phyloP scores from a whole-genome alignment of 192 early-diverging fungal species.

The Mortierella antarctica region DNA sequence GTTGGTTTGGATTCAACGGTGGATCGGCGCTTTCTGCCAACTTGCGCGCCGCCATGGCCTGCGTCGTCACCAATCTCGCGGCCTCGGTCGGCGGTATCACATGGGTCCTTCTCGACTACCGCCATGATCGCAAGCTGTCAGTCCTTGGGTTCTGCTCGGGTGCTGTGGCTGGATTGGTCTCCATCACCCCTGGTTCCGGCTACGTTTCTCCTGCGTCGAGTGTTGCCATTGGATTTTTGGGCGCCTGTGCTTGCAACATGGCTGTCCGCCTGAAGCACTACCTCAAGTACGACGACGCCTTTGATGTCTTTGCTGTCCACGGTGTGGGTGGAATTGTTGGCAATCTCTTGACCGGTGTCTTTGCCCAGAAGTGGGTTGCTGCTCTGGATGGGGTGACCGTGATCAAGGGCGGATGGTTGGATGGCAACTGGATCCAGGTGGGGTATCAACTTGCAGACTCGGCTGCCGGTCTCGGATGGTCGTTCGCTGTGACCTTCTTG shows the following conservation, averaged over 20 bases:
- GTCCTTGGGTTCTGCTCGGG: conserved; percentile 95
- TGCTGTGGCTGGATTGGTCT: conserved; percentile 90
- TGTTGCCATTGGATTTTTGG: conserved; percentile 83
- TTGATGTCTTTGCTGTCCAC: conserved; percentile 93
- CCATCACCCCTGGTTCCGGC: conserved; percentile 93
- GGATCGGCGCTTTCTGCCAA: conserved; percentile 86
- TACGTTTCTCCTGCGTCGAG: conserved; percentile 87
- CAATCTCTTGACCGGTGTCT: conserved; percentile 90
- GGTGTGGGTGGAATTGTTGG: conserved; percentile 88
- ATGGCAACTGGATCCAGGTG: conserved; percentile 78
- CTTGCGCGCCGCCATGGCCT: conserved; percentile 90
- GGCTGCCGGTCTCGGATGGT: conserved; percentile 75
- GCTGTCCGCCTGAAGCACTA: conserved; percentile 85
- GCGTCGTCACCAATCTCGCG: conserved; percentile 86
- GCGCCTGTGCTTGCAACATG: conserved; percentile 83
- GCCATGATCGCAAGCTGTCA: conserved; percentile 85
- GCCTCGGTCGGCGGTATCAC: conserved; percentile 83
- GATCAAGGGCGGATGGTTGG: conserved; percentile 74
- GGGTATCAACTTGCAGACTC: conserved; percentile 84
- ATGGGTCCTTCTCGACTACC: conserved; percentile 88
- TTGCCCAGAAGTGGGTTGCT: conserved; percentile 84
- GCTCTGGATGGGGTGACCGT: conserved; percentile 71
- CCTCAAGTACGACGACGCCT: conserved; percentile 90
- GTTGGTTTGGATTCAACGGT: conserved; percentile 98
- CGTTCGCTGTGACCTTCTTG: conserved; percentile 78